Evolutionary conservation across 306 rosid genomes (phyloP).

Genomic region (Cucumis hystrix): DNA sequence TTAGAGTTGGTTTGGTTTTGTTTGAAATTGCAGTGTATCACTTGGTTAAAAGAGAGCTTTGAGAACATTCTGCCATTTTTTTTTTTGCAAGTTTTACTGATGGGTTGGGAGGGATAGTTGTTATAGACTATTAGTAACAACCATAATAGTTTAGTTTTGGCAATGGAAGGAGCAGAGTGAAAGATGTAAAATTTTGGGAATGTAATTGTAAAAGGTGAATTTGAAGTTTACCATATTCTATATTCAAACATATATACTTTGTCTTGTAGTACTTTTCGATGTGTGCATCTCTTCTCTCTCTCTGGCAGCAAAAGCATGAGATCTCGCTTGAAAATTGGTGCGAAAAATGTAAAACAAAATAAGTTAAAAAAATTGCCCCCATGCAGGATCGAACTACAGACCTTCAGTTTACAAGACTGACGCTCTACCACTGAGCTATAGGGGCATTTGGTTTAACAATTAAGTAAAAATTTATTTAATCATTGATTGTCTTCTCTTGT

Average conservation of each 20-base stretch:
- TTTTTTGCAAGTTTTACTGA: background rate
- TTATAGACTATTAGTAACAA: background rate
- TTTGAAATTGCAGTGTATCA: background rate
- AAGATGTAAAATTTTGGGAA: background rate
- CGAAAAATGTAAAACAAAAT: background rate
- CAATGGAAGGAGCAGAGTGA: background rate
- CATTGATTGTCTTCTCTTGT: fast-evolving
- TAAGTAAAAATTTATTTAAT: no score
- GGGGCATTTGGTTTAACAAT: background rate
- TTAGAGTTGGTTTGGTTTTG: background rate
- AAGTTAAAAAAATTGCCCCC: background rate
- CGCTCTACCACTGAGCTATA: conserved; percentile 12
- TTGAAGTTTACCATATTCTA: background rate
- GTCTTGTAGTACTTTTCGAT: background rate
- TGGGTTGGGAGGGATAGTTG: background rate
- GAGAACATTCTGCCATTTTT: background rate
- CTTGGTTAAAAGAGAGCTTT: background rate
- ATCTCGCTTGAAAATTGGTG: background rate
- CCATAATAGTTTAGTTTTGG: background rate
- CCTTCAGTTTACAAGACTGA: conserved; percentile 10
- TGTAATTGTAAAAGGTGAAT: background rate
- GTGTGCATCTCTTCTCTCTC: background rate
- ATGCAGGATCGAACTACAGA: conserved; percentile 6
- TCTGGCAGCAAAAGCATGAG: background rate
- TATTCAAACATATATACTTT: background rate